phyloP scores from a whole-genome alignment of 192 early-diverging fungal species.

The Dissophora ornata region DNA sequence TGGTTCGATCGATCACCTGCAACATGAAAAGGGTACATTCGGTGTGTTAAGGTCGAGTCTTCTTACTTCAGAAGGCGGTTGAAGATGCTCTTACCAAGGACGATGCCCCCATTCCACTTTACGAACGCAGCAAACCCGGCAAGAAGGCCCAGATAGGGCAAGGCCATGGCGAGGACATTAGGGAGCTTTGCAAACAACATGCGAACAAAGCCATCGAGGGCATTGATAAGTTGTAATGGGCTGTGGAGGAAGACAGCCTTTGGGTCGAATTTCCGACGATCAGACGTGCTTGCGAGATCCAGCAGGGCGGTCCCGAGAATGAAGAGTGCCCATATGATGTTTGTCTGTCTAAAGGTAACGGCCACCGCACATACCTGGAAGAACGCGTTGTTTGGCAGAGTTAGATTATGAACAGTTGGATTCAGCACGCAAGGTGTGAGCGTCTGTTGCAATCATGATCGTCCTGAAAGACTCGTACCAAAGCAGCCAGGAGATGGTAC shows the following conservation, averaged over 20 bases:
- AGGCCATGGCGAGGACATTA: constrained; percentile 30
- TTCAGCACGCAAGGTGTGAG: no score
- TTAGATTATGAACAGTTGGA: background rate
- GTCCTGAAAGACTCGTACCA: constrained; percentile 54
- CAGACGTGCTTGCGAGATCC: constrained; percentile 19
- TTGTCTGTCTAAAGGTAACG: constrained; percentile 90
- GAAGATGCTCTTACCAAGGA: constrained; percentile 73
- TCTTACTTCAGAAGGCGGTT: no score
- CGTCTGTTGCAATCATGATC: background rate
- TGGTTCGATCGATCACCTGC: constrained; percentile 89
- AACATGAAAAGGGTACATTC: background rate
- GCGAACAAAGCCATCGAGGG: constrained; percentile 36
- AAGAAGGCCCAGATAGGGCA: constrained; percentile 64
- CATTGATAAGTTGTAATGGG: constrained; percentile 9
- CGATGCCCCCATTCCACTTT: constrained; percentile 84
- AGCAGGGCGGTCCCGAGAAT: constrained; percentile 63
- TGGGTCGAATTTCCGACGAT: constrained; percentile 42
- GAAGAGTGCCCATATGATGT: constrained; percentile 89
- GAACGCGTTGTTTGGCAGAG: background rate
- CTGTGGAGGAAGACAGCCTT: constrained; percentile 29
- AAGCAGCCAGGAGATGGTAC: constrained; percentile 62
- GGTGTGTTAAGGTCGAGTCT: no score
- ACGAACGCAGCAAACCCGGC: constrained; percentile 75
- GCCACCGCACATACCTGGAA: constrained; percentile 49
- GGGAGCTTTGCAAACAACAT: constrained; percentile 21